Base-by-base conservation (phyloP, 495 filamentous ascomycete genomes). In the Talaromyces liani region DNA sequence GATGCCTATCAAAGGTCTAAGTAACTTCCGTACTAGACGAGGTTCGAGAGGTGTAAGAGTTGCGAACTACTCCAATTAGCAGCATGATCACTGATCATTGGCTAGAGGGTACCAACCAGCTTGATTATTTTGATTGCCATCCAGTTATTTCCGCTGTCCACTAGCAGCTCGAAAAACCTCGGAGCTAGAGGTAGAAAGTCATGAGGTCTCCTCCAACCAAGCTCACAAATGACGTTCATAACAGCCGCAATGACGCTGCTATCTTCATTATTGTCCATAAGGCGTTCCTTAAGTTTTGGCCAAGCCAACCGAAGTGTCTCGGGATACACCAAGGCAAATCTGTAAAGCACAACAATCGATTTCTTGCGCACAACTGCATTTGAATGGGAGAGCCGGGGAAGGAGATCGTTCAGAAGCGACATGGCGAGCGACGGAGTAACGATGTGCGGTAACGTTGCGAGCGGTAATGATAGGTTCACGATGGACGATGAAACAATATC, bases 121-220 rank as follows among this genome's bases (percentile, higher is more conserved):
- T 98, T 98, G 70, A 98, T 98, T 61, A 98, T 85, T 69, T 98
- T 98, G 70, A 98, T 98, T 34, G 92, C 93, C 93, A 98, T 98
- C 94, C 94, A 98, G 75, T 98, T 98, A 72, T 98, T 98, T 6
- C 88, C 90, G 33, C 91, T 85, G 59, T 93, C 89, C n/a, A 96
- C 92, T 9, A 98, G 78, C 10, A 98, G 79, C 60, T 95, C 91
- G 66, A 98, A 98, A 34, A 98, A 77, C 58, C 94, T 82, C 10
- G 95, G 94, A 5, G 94, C 94, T 14, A 98, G 77, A 7, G 95
- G 89, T 2, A 98, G 82, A 67, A 98, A 98, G 71, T 98, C 96
- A 64, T 90, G 87, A 1, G 94, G 94, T 65, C 96, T 84, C 65
- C 94, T 82, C 88, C 93, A 96, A 2, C 94, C 95, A 20, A 98